Conservation (phyloP, 2,329 filamentous ascomycete species). For the Colletotrichum sp. region DNA sequence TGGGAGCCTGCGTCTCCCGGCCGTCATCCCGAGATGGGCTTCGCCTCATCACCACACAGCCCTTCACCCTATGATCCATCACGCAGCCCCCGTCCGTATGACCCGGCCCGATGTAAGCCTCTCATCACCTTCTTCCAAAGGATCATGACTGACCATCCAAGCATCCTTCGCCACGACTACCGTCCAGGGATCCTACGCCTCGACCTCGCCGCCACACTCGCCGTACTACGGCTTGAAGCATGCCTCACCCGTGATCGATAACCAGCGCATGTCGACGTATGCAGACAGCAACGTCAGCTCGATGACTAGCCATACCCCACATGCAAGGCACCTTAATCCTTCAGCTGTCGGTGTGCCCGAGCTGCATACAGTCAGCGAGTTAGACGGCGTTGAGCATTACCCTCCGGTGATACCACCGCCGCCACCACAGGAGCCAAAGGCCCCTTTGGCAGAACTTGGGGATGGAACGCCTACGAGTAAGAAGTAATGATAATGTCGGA, state of each 20-base stretch:
- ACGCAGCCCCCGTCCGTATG: background rate
- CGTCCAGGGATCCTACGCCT: background rate
- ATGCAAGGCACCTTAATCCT: background rate
- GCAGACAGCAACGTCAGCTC: slow-evolving; percentile 13
- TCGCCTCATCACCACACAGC: background rate
- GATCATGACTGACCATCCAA: background rate
- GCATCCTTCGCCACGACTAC: slow-evolving; percentile 6
- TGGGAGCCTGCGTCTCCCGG: slow-evolving; percentile 2
- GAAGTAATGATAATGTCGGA: background rate
- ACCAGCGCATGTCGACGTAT: background rate
- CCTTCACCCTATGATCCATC: background rate
- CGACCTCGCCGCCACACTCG: slow-evolving; percentile 4
- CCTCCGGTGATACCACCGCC: background rate
- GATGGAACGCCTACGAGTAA: background rate
- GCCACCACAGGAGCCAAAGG: background rate
- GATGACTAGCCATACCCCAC: background rate
- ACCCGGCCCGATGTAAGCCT: slow-evolving; percentile 1
- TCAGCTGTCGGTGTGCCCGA: background rate
- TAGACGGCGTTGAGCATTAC: background rate
- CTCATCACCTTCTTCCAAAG: background rate
- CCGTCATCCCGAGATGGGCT: slow-evolving; percentile 14
- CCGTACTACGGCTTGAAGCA: slow-evolving; percentile 8
- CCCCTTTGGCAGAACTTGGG: background rate
- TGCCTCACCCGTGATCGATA: background rate
- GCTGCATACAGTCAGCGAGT: slow-evolving; percentile 11